A percentile compares a stretch with the other conserved stretches of the same genome.
Evolutionary conservation across 164 flowering plant species (phyloP).

Genomic region (Kalanchoe fedtschenkoi): DNA sequence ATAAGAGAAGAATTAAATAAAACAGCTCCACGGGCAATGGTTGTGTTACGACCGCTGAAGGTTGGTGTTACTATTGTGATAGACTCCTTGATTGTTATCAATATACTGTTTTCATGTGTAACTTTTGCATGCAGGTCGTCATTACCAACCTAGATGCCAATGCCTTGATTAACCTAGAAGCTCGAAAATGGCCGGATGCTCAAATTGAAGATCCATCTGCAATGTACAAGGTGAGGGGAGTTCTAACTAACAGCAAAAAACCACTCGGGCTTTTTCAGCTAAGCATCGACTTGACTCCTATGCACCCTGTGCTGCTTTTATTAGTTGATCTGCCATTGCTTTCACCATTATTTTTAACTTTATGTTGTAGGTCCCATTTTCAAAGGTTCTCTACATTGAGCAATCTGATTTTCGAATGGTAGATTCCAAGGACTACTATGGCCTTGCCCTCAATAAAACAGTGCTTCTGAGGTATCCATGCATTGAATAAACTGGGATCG

Average conservation of each 20-base stretch:
- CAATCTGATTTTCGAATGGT: constrained; percentile 71
- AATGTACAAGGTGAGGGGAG: constrained; percentile 53
- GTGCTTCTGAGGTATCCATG: constrained; percentile 67
- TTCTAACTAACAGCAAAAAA: not conserved
- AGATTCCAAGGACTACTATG: constrained; percentile 95
- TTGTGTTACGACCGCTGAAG: constrained; percentile 86
- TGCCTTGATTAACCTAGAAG: constrained; percentile 55
- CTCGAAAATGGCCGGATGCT: constrained; percentile 94
- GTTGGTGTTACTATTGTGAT: constrained; percentile 22
- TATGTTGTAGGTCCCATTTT: constrained; percentile 67
- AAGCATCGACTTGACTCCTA: not conserved
- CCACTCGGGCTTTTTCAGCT: no score
- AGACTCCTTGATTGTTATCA: not conserved
- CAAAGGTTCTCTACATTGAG: constrained; percentile 80
- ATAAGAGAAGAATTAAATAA: constrained; percentile 87
- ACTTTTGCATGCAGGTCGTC: constrained; percentile 48
- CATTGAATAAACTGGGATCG: not conserved
- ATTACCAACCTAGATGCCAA: constrained; percentile 72
- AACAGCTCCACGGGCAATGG: constrained; percentile 79
- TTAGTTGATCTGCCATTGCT: not conserved
- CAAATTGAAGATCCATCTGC: constrained; percentile 57
- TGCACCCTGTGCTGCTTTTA: not conserved
- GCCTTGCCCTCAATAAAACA: constrained; percentile 97
- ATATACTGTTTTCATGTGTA: constrained; percentile 1
- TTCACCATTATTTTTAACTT: not conserved